Conservation (phyloP, 163 green algal species). For the Trebouxia gelatinosa region DNA sequence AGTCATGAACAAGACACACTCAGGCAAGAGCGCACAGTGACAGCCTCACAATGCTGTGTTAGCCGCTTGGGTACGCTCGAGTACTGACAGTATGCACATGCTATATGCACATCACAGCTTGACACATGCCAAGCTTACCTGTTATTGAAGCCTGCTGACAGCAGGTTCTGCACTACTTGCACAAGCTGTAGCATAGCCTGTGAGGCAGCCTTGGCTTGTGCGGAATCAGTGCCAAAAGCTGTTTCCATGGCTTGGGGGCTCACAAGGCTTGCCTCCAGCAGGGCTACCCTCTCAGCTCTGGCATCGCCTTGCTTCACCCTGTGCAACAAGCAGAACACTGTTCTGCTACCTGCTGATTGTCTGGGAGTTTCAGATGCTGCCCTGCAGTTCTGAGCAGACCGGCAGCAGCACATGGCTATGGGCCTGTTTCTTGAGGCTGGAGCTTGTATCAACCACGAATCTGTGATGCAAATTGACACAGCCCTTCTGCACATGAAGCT, state of each 20-base stretch:
- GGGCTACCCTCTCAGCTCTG: neutral
- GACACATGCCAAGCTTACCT: no score
- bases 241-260: conserved; percentile 10
- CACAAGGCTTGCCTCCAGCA: conserved; percentile 26
- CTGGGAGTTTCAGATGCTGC: neutral
- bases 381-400: neutral
- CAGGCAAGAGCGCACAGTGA: no score
- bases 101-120: no score
- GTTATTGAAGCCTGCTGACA: no score
- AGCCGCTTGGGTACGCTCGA: no score
- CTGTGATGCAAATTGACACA: no score
- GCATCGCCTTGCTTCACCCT: neutral
- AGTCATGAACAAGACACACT: no score
- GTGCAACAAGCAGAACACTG: no score
- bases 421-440: neutral
- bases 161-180: neutral
- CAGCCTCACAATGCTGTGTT: no score
- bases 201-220: neutral
- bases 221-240: neutral
- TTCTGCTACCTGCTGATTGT: neutral
- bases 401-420: neutral
- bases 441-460: no score
- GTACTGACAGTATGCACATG: no score
- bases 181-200: neutral
- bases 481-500: no score